Evolutionary conservation across 345 rosid species (phyloP).

Genomic region (Rubroshorea leprosula): DNA sequence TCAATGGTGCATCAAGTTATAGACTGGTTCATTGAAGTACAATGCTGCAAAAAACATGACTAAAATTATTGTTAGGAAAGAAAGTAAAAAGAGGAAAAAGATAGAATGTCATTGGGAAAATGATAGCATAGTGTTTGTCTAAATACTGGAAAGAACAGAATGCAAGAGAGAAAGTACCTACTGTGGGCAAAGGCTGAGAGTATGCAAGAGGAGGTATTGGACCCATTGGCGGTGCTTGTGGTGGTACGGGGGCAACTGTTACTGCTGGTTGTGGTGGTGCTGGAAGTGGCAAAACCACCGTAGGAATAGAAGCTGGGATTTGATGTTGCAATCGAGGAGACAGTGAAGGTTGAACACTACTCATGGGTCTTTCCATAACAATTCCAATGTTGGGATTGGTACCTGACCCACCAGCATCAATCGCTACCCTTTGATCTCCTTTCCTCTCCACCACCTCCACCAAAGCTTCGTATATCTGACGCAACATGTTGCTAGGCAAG

Average conservation of each 20-base stretch:
- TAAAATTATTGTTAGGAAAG: too few relatives aligned
- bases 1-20: neutral
- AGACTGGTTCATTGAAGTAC: too few relatives aligned
- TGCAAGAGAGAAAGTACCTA: conserved; percentile 47
- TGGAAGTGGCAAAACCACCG: conserved; percentile 22
- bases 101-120: too few relatives aligned
- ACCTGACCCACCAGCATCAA: conserved; percentile 9
- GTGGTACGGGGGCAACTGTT: conserved; percentile 12
- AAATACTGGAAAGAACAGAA: neutral
- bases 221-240: conserved; percentile 17
- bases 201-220: conserved; percentile 27
- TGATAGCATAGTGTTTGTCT: too few relatives aligned
- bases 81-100: too few relatives aligned
- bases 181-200: conserved; percentile 45
- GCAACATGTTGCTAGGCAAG: conserved; percentile 72
- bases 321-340: conserved; percentile 34
- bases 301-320: conserved; percentile 13
- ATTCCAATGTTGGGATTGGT: conserved; percentile 16
- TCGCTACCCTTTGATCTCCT: conserved; percentile 23
- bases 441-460: conserved; percentile 63
- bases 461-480: conserved; percentile 60
- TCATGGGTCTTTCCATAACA: conserved; percentile 17
- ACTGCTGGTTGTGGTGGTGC: conserved; percentile 26
- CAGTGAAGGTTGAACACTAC: conserved; percentile 25
- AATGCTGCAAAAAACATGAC: neutral